phyloP scores from a whole-genome alignment of 2,329 filamentous ascomycete species.

The Nothophoma quercina region DNA sequence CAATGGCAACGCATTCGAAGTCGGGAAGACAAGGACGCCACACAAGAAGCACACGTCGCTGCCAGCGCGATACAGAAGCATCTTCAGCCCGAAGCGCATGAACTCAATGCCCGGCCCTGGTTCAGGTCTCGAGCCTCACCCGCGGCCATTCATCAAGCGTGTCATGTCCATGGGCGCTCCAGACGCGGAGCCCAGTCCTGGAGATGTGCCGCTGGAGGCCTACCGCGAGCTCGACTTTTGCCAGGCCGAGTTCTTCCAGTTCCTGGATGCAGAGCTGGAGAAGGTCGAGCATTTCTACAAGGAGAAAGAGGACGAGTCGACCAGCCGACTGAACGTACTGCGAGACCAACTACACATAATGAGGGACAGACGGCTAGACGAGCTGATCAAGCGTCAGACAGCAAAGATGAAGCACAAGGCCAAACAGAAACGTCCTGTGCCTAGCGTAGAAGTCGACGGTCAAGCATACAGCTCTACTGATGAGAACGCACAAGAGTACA shows the following conservation, averaged over 20 bases:
- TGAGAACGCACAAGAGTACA: slow-evolving; percentile 25
- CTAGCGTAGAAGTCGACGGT: slow-evolving; percentile 22
- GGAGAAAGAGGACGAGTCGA: slow-evolving; percentile 85
- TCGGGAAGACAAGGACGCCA: slow-evolving; percentile 51
- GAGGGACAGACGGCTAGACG: slow-evolving; percentile 80
- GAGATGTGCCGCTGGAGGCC: slow-evolving; percentile 62
- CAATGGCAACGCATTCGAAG: slow-evolving; percentile 53
- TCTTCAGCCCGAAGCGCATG: slow-evolving; percentile 52
- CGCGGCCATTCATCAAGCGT: slow-evolving; percentile 50
- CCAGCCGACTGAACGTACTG: slow-evolving; percentile 72
- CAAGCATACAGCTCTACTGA: slow-evolving; percentile 33
- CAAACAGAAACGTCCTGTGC: slow-evolving; percentile 28
- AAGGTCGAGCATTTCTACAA: slow-evolving; percentile 94
- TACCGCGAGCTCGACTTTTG: slow-evolving; percentile 72
- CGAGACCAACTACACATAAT: slow-evolving; percentile 91
- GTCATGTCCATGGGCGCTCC: slow-evolving; percentile 54
- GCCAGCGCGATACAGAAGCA: slow-evolving; percentile 43
- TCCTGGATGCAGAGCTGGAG: slow-evolving; percentile 82
- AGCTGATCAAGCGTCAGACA: slow-evolving; percentile 64
- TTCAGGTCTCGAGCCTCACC: slow-evolving; percentile 28
- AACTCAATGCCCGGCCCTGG: slow-evolving; percentile 50
- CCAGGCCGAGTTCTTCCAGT: slow-evolving; percentile 86
- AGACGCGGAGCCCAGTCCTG: slow-evolving; percentile 45
- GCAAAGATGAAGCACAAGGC: slow-evolving; percentile 43
- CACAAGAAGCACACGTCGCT: slow-evolving; percentile 38